Evolutionary conservation across 2,329 filamentous ascomycete genomes (phyloP), one percentile per base, ranked within the genome.

Genomic region (Aspergillus pseudoglaucus): DNA sequence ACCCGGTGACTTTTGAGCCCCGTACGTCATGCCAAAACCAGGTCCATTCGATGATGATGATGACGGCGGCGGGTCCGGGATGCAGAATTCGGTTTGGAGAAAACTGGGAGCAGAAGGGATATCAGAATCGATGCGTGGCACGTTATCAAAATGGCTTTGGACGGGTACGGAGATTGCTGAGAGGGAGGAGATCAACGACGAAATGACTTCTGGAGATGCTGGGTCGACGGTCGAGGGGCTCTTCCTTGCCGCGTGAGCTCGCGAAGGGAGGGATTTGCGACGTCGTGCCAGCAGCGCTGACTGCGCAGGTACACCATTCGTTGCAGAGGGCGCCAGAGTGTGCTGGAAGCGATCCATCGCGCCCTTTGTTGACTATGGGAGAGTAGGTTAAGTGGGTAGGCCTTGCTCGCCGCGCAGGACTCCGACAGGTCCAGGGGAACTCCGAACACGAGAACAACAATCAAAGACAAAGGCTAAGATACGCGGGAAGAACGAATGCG

Each of bases 11-110:
- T 77, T 73, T 65, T 81, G 85, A 50, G 81, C 77, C 50, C 84
- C 81, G 76, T 88, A 88, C 62, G 88, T 86, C 68, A 88, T 80
- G 42, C 86, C 84, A 63, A 87, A 87, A 51, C 74, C 75, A 56
- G 70, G 54, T 43, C 59, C 57, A 42, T 48, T 53, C 14, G 42
- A 46, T 18, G 51, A 39, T 6, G 51, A 39, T 6, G 44, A 48
- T 42, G 59, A 10, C 20, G 30, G 20, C 17, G 32, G 43, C 9
- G 32, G n/a, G 53, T 56, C 67, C 46, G 47, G 60, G 63, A 53
- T 65, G 53, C 54, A 61, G 55, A 46, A 44, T 43, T 61, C 50
- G 51, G 56, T 48, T 45, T 58, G 47, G 45, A 61, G 41, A 47
- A 59, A 58, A 49, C 55, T 59, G 3, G 67, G 67, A 17, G 63